Evolutionary conservation across 2,329 filamentous ascomycete species (phyloP), one percentile per base, ranked within the genome.

Genomic region (Alternaria sp.): DNA sequence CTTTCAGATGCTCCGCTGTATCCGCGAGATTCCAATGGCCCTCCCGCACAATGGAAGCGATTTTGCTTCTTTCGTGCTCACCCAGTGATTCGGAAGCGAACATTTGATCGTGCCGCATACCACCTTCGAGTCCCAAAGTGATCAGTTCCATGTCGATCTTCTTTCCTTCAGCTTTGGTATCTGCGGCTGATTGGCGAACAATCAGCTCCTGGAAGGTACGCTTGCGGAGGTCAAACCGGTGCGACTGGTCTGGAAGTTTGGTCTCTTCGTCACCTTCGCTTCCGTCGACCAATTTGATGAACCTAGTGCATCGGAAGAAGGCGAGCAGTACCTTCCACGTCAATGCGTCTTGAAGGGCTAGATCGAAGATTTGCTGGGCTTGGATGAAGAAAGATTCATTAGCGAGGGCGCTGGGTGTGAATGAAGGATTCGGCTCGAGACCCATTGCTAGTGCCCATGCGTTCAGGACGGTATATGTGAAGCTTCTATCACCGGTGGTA

Each of bases 381-480:
- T 36, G 51, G 14, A 51, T 52, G 26, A 60, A 58, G 14, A 61
- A 61, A 7, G 34, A 49, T 11, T 48, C 51, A 17, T 56, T 8
- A 21, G 11, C 33, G 17, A 48, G 28, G 10, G 14, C 9, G 21
- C 8, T 44, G 13, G 46, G 26, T 21, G 29, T 39, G 26, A 65
- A 68, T 6, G 31, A 23, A 4, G 55, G 28, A 9, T 65, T 57
- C 1, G 51, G 40, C 17, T 46, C 44, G 5, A 69, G 51, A 2
- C 63, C 66, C 62, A 71, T 51, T 3, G 62, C 66, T 9, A 69
- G 31, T 8, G 62, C 51, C 66, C 66, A 71, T 2, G 59, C 68
- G 28, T 61, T 68, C 26, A 68, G n/a, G 6, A 69, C 50, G 1
- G 52, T 52, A 17, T 50, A 63, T 10, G 39, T 37, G 14, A 42